Evolutionary conservation across 352 stramenopile genomes (phyloP).

Genomic region (Pythium volutum): DNA sequence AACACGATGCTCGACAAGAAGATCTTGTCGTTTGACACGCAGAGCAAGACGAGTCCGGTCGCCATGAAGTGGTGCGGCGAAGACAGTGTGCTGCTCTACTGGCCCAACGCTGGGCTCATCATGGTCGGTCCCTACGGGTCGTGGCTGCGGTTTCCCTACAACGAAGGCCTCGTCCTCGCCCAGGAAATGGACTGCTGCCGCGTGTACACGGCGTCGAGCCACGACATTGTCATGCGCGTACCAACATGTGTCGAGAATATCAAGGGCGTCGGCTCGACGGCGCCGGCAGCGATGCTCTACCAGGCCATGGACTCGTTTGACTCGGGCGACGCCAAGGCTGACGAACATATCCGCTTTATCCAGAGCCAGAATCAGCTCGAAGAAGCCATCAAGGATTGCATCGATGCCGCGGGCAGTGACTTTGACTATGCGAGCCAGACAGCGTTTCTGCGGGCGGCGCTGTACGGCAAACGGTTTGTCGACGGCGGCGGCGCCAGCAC

Average conservation of each 20-base stretch:
- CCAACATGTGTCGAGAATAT: constrained; percentile 84
- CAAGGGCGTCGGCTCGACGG: constrained; percentile 83
- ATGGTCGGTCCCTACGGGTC: constrained; percentile 87
- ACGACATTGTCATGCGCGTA: constrained; percentile 87
- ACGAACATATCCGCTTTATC: constrained; percentile 90
- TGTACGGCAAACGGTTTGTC: constrained; percentile 62
- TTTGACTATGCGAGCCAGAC: constrained; percentile 85
- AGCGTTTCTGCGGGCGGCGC: constrained; percentile 70
- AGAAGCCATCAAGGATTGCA: constrained; percentile 85
- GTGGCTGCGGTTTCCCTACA: constrained; percentile 83
- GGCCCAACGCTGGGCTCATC: constrained; percentile 72
- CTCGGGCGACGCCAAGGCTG: constrained; percentile 81
- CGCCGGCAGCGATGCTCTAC: constrained; percentile 87
- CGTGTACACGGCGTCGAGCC: constrained; percentile 46
- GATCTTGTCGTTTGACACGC: constrained; percentile 85
- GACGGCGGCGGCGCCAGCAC: constrained; percentile 35
- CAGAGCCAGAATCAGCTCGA: constrained; percentile 74
- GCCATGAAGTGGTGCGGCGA: constrained; percentile 89
- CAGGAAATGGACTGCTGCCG: constrained; percentile 57
- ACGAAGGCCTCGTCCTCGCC: constrained; percentile 65
- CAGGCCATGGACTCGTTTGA: constrained; percentile 89
- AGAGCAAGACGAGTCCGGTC: constrained; percentile 71
- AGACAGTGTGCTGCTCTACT: constrained; percentile 89
- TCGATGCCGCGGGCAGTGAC: constrained; percentile 82
- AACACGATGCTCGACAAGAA: constrained; percentile 97